These are phyloP conservation scores for Colletotrichum tabaci DNA, from an alignment of 2,329 filamentous ascomycete species.

Conservation along the genomic window DNA sequence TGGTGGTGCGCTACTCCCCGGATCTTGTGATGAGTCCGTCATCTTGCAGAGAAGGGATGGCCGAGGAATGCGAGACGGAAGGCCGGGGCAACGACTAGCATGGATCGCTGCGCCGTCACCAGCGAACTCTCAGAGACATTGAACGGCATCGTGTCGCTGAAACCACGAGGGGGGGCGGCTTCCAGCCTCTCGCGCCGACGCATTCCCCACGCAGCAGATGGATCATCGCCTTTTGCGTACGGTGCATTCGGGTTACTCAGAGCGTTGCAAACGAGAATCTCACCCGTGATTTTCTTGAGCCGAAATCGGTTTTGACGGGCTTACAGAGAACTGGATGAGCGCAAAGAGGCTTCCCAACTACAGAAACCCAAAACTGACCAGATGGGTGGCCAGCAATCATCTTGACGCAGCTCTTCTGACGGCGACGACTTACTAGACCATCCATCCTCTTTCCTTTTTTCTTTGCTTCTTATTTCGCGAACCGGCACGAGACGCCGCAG, in stretches of 20 bases:
- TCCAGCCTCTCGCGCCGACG: conserved; percentile 20
- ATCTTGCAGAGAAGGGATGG: neutral
- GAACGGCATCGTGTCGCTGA: conserved; percentile 12
- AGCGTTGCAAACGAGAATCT: neutral
- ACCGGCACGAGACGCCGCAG: neutral
- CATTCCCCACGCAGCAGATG: neutral
- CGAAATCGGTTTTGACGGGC: neutral
- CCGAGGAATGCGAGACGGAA: conserved; percentile 30
- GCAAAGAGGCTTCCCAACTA: neutral
- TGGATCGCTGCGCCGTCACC: neutral
- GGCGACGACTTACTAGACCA: no score
- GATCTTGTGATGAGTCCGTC: neutral
- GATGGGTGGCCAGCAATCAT: neutral
- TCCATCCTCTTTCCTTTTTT: neutral
- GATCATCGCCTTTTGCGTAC: no score
- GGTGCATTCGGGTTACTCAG: neutral
- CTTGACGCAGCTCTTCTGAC: no score
- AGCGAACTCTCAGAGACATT: conserved; percentile 1
- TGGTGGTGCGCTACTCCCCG: conserved; percentile 6
- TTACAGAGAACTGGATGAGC: neutral
- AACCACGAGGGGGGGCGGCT: conserved; percentile 14
- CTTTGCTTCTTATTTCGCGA: no score
- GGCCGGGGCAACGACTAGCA: conserved; percentile 9
- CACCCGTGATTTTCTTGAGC: neutral
- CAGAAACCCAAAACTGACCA: neutral